Evolutionary conservation across 192 early-diverging fungal genomes (phyloP), one percentile per base, ranked within the genome.

Genomic region (Spizellomyces punctatus): DNA sequence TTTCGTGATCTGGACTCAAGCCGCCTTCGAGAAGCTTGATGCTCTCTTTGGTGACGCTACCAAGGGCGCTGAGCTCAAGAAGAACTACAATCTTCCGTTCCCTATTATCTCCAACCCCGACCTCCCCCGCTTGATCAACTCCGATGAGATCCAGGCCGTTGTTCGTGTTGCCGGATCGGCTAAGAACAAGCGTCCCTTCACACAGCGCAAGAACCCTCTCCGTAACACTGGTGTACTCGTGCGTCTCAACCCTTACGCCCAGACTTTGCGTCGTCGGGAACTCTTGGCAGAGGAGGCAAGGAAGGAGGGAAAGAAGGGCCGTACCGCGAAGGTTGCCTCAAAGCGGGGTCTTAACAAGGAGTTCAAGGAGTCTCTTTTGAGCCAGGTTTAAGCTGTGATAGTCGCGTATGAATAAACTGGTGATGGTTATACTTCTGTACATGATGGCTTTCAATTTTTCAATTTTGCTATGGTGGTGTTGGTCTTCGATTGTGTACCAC

Each of bases 161-260:
- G 89, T 97, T 71, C 89, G 91, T 64, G 83, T 91, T 73, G 95
- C 95, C 59, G 92, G 93, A 64, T 71, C 87, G 75, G 79, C 88
- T 78, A 69, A 83, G 76, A 87, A 87, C 85, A 93, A 93, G 88
- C 92, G 96, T 74, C 95, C 97, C 16, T 96, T 87, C 90, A 89
- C 91, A 72, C 94, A 96, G 83, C 95, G 97, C 91, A 98, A 98
- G 93, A 99, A 99, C 94, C 96, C 95, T 58, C 89, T 99, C 80
- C 86, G 87, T 77, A 96, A 96, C 86, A 84, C 86, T 61, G 93
- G 90, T 76, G 88, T 97, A 58, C 89, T 96, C 79, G 89, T 92
- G 79, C 90, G 95, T 72, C 90, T 99, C 75, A 98, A 99, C 92
- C 96, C 95, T 67, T 98, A 99, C 81, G 94, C 94, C 60, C 90